Percentiles rank a stretch among this genome's conserved stretches.
These are phyloP conservation scores for Lachnellula suecica DNA, from an alignment of 2,329 filamentous ascomycete species.

Conservation along the genomic window DNA sequence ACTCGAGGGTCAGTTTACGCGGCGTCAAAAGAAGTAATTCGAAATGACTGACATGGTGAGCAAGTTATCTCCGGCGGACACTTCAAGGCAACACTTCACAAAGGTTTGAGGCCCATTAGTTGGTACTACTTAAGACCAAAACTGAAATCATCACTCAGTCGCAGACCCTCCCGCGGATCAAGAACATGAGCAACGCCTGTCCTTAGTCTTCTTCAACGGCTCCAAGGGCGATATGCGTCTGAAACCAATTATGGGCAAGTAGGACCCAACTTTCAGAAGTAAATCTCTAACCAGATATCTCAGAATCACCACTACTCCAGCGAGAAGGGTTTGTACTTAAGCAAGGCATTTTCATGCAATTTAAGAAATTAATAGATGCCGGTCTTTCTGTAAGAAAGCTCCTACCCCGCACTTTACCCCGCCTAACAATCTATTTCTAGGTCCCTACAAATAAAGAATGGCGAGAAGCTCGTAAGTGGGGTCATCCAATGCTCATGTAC, in stretches of 20 bases:
- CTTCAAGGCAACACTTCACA: constrained; percentile 45
- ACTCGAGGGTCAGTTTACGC: constrained; percentile 31
- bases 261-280: too few relatives aligned
- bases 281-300: background rate
- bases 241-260: constrained; percentile 34
- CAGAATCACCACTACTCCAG: constrained; percentile 38
- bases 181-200: constrained; percentile 39
- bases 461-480: constrained; percentile 37
- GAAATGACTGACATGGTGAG: too few relatives aligned
- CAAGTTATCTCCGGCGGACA: constrained; percentile 45
- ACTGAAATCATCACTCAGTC: constrained; percentile 23
- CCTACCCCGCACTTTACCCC: background rate
- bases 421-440: background rate
- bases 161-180: constrained; percentile 43
- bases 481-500: background rate
- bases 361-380: constrained; percentile 40
- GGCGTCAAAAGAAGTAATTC: too few relatives aligned
- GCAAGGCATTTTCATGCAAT: constrained; percentile 46
- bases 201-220: constrained; percentile 45
- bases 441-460: constrained; percentile 34
- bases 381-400: constrained; percentile 32
- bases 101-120: constrained; percentile 9
- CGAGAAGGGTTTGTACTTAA: constrained; percentile 43
- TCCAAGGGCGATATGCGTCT: constrained; percentile 44
- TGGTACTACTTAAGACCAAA: background rate